phyloP scores from a whole-genome alignment of 202 grass and related monocot species.

The Saccharum hybrid region DNA sequence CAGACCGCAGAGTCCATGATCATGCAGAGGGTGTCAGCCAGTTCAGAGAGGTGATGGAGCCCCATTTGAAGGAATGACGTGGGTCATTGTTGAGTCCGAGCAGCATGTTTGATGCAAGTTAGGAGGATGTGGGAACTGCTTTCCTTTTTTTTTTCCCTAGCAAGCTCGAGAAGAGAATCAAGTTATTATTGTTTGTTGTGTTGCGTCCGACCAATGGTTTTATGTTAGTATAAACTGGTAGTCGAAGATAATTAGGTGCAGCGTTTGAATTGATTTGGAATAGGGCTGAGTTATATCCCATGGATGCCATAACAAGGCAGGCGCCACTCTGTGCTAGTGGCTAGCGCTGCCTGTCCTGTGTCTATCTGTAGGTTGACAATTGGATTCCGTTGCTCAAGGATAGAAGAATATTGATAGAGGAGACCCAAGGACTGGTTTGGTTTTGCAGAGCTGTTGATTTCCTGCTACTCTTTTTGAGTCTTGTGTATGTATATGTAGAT shows the following conservation, averaged over 20 bases:
- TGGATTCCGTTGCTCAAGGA: conserved; percentile 25
- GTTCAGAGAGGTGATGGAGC: conserved; percentile 62
- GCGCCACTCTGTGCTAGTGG: conserved; percentile 11
- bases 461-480: background rate
- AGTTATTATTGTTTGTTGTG: conserved; percentile 37
- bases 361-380: conserved; percentile 47
- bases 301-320: conserved; percentile 39
- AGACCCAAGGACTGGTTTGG: background rate
- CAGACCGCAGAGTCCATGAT: conserved; percentile 83
- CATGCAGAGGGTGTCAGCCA: conserved; percentile 89
- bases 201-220: conserved; percentile 8
- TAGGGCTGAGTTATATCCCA: conserved; percentile 37
- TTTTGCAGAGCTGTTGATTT: background rate
- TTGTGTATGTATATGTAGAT: background rate
- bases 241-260: conserved; percentile 35
- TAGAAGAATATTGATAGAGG: conserved; percentile 45
- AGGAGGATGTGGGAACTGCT: conserved; percentile 17
- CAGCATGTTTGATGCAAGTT: conserved; percentile 36
- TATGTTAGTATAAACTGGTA: conserved; percentile 46
- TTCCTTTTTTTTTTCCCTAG: conserved; percentile 18
- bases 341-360: conserved; percentile 1
- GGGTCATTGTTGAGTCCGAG: background rate
- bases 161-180: conserved; percentile 39
- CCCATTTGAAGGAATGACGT: background rate
- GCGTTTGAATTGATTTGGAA: conserved; percentile 30